Conservation (phyloP, 768 basidiomycete species). For the Hirschioporus abietinus region DNA sequence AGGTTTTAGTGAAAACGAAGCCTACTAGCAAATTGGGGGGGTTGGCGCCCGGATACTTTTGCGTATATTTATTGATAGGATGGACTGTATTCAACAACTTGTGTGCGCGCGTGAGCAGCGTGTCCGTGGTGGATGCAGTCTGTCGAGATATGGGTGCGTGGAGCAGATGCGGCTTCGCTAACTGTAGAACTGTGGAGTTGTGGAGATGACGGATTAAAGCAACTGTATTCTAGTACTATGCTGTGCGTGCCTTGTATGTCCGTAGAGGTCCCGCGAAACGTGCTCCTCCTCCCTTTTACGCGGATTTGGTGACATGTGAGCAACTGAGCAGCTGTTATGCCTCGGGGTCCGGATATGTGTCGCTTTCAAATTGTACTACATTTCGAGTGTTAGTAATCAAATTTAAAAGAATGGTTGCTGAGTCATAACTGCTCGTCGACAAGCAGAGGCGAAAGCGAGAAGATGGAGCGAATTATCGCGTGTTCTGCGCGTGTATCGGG, state of each 20-base stretch:
- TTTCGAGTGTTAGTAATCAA: too few relatives aligned
- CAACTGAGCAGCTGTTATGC: too few relatives aligned
- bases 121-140: not conserved
- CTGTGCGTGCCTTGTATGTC: conserved; percentile 1
- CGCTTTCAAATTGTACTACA: too few relatives aligned
- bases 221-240: too few relatives aligned
- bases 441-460: not conserved
- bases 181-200: not conserved
- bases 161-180: not conserved
- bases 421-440: too few relatives aligned
- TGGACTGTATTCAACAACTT: too few relatives aligned
- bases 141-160: not conserved
- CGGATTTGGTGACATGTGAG: too few relatives aligned
- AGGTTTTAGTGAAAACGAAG: not conserved
- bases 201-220: not conserved
- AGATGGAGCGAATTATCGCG: not conserved
- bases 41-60: not conserved
- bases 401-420: too few relatives aligned
- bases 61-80: too few relatives aligned
- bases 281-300: too few relatives aligned
- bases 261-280: conserved; percentile 1
- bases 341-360: not conserved
- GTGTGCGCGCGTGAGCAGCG: too few relatives aligned
- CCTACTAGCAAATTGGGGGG: not conserved
- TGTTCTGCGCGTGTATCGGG: not conserved